These are phyloP conservation scores for Apium graveolens DNA, from an alignment of 129 eudicot species.

Conservation along the genomic window DNA sequence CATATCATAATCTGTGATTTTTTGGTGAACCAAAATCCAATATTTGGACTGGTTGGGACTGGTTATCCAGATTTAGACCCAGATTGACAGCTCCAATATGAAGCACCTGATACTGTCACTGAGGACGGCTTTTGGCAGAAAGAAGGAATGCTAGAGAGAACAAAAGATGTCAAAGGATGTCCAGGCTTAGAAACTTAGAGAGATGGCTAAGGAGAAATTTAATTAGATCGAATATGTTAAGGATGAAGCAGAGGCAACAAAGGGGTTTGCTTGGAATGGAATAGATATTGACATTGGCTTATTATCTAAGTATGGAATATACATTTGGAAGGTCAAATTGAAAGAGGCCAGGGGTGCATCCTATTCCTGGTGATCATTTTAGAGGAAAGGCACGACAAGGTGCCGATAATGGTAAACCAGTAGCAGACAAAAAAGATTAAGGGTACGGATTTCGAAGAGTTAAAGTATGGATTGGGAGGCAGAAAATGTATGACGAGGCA, in stretches of 20 bases:
- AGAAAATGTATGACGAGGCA: slow-evolving; percentile 44
- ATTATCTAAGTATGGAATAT: slow-evolving; percentile 52
- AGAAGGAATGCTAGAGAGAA: slow-evolving; percentile 73
- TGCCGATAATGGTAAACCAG: slow-evolving; percentile 57
- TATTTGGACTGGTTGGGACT: no score
- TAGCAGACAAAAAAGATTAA: slow-evolving; percentile 13
- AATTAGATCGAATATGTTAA: slow-evolving; percentile 79
- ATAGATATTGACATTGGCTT: slow-evolving; percentile 48
- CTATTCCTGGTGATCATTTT: slow-evolving; percentile 60
- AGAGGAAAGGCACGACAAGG: slow-evolving; percentile 61
- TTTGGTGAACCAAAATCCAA: no score
- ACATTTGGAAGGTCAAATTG: slow-evolving; percentile 41
- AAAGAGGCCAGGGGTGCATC: slow-evolving; percentile 52
- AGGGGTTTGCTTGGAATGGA: slow-evolving; percentile 56
- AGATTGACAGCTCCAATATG: no score
- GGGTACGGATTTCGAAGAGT: no score
- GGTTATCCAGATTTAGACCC: no score
- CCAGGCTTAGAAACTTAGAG: slow-evolving; percentile 63
- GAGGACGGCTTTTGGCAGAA: slow-evolving; percentile 62
- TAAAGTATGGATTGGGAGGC: no score
- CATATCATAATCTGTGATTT: no score
- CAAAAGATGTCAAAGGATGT: slow-evolving; percentile 74
- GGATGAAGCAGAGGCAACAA: slow-evolving; percentile 89
- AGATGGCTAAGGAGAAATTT: slow-evolving; percentile 74
- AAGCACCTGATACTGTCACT: no score